Percentiles rank a stretch among this genome's conserved stretches.
phyloP scores from a whole-genome alignment of 352 stramenopile genomes.

The Phytopythium montanum region DNA sequence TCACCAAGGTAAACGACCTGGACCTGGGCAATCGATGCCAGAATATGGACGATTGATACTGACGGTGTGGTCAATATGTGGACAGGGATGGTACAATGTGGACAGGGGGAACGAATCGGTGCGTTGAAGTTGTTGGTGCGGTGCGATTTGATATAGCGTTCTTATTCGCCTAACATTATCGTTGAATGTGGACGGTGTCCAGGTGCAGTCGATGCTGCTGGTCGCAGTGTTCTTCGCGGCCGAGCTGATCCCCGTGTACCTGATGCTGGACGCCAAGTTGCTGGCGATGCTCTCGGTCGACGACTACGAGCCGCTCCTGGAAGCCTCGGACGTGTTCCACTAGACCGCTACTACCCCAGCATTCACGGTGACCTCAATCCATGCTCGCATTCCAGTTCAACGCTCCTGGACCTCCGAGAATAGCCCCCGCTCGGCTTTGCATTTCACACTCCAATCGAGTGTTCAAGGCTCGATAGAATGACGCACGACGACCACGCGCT shows the following conservation, averaged over 20 bases:
- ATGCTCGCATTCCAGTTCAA: not conserved
- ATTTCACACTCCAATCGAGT: not conserved
- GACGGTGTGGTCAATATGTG: not conserved
- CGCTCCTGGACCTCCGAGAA: not conserved
- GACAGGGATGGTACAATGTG: conserved; percentile 82
- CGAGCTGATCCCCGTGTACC: conserved; percentile 77
- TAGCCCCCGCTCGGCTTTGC: not conserved
- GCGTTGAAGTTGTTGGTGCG: conserved; percentile 5
- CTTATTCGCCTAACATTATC: too few species aligned
- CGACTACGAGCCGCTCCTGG: conserved; percentile 70
- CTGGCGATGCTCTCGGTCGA: conserved; percentile 80
- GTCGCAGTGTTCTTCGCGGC: conserved; percentile 77
- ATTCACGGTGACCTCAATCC: not conserved
- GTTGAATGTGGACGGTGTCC: not conserved
- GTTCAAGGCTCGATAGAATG: not conserved
- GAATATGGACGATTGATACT: not conserved
- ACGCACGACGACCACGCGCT: not conserved
- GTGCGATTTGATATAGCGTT: not conserved
- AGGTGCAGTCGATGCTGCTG: conserved; percentile 81
- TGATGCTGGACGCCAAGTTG: conserved; percentile 68
- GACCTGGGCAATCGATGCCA: too few species aligned
- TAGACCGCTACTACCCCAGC: conserved; percentile 10
- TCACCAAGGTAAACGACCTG: conserved; percentile 85
- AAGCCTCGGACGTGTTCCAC: conserved; percentile 54
- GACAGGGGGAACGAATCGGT: conserved; percentile 64